These are phyloP conservation scores for Oenanthe sinensis DNA, from an alignment of 129 eudicot genomes.

Conservation along the genomic window DNA sequence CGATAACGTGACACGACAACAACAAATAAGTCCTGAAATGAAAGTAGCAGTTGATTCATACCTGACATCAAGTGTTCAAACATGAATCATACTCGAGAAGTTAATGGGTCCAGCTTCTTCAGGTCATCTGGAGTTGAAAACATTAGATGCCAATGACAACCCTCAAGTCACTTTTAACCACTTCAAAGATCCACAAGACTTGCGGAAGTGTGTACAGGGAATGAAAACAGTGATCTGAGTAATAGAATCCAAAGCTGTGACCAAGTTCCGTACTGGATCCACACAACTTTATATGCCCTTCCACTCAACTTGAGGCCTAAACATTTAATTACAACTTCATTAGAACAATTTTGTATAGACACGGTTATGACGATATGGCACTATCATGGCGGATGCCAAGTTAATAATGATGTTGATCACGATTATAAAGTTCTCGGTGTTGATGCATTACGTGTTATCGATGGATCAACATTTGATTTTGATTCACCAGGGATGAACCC, in stretches of 20 bases:
- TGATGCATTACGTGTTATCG: constrained; percentile 58
- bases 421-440: constrained; percentile 58
- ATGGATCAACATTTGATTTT: constrained; percentile 57
- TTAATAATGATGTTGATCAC: constrained; percentile 52
- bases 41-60: background rate
- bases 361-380: constrained; percentile 92
- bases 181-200: constrained; percentile 59
- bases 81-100: constrained; percentile 61
- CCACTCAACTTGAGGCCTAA: constrained; percentile 51
- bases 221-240: constrained; percentile 47
- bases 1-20: background rate
- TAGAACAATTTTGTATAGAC: constrained; percentile 55
- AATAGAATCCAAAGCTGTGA: constrained; percentile 40
- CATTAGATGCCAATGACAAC: constrained; percentile 39
- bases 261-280: constrained; percentile 28
- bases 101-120: constrained; percentile 57
- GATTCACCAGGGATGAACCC: constrained; percentile 92
- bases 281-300: constrained; percentile 26
- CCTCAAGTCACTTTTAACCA: constrained; percentile 77
- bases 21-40: background rate
- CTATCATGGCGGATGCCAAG: constrained; percentile 91
- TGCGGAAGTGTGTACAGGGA: constrained; percentile 61
- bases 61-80: constrained; percentile 17
- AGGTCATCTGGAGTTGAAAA: constrained; percentile 41
- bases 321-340: constrained; percentile 18